phyloP scores from a whole-genome alignment of 176 grass and related monocot genomes.

The Tillandsia fasciculata region DNA sequence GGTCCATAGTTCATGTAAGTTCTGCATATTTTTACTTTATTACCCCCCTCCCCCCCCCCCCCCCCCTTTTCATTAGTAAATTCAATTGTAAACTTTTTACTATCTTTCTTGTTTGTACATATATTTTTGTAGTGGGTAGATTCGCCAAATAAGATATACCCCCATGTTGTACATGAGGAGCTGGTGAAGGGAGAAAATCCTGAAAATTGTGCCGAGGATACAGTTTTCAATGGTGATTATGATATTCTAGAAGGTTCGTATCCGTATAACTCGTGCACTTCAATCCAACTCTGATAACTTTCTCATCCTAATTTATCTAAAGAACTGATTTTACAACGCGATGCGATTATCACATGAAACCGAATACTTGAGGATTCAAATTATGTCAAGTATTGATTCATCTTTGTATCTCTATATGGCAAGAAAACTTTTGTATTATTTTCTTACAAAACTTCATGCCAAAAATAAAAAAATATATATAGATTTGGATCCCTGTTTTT shows the following conservation, averaged over 20 bases:
- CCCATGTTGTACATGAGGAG: conserved; percentile 90
- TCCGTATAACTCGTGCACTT: neutral
- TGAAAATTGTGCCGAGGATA: conserved; percentile 30
- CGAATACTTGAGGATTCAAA: no score
- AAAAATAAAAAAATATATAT: no score
- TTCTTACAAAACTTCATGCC: no score
- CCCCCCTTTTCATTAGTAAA: neutral
- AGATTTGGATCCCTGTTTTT: no score
- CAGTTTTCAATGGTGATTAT: conserved; percentile 20
- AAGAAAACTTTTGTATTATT: no score
- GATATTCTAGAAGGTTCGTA: conserved; percentile 67
- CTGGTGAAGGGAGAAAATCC: conserved; percentile 51
- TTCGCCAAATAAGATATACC: conserved; percentile 59
- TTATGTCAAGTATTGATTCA: no score
- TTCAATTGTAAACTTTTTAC: neutral
- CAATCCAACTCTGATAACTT: neutral
- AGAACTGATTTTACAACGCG: neutral
- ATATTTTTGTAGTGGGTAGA: conserved; percentile 50
- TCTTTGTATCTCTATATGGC: no score
- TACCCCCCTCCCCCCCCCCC: accelerated
- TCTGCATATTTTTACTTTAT: conserved; percentile 2
- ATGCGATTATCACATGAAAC: no score
- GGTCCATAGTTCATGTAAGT: no score
- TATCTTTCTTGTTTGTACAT: conserved; percentile 15
- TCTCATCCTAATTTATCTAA: neutral